These are phyloP conservation scores for Eucalyptus camaldulensis DNA, from an alignment of 345 rosid species.

Conservation along the genomic window DNA sequence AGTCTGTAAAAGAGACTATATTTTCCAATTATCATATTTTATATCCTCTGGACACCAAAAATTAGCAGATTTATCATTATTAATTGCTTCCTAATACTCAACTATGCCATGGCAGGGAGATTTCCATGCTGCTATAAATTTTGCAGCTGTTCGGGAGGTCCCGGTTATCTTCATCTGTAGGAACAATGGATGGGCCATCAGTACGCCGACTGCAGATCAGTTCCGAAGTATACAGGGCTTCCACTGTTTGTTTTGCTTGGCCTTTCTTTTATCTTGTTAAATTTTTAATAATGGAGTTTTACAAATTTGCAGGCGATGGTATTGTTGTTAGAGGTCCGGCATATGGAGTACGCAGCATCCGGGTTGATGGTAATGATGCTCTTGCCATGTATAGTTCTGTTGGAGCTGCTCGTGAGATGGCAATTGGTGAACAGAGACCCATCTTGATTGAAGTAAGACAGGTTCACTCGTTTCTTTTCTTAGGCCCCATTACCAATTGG, in stretches of 20 bases:
- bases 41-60: background rate
- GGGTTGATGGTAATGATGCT: conserved; percentile 90
- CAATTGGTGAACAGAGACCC: conserved; percentile 57
- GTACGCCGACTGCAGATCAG: conserved; percentile 73
- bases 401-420: conserved; percentile 66
- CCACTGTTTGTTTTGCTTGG: background rate
- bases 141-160: conserved; percentile 70
- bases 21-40: background rate
- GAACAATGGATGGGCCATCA: conserved; percentile 92
- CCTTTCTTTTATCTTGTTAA: background rate
- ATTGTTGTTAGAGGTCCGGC: conserved; percentile 73
- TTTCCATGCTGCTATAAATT: conserved; percentile 68
- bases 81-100: background rate
- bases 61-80: background rate
- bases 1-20: background rate
- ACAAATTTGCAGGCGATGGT: conserved; percentile 57
- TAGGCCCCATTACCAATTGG: too few relatives aligned
- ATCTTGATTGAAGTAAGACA: conserved; percentile 62
- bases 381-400: conserved; percentile 83
- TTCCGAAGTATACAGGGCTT: conserved; percentile 47
- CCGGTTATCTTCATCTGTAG: conserved; percentile 80
- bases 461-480: background rate
- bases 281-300: background rate
- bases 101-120: conserved; percentile 44
- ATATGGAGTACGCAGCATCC: conserved; percentile 74